Percentiles rank a stretch among this genome's conserved stretches.
These are phyloP conservation scores for Balansia obtecta DNA, from an alignment of 2,329 filamentous ascomycete species.

Conservation along the genomic window DNA sequence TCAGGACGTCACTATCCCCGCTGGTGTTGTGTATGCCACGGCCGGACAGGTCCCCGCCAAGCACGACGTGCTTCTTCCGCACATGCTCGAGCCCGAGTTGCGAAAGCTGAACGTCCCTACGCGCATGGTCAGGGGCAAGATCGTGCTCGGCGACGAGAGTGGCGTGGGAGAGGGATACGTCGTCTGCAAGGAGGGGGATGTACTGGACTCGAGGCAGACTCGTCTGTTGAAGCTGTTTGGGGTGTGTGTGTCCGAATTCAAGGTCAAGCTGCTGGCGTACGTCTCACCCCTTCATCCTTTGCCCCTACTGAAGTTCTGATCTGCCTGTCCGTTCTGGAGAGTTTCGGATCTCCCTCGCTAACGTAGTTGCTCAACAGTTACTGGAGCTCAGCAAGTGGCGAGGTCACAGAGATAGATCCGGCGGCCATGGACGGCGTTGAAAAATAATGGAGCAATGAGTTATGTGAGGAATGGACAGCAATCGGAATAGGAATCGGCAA, in stretches of 20 bases:
- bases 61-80: slow-evolving; percentile 75
- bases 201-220: slow-evolving; percentile 83
- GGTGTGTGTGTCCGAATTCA: slow-evolving; percentile 83
- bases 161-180: slow-evolving; percentile 50
- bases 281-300: slow-evolving; percentile 15
- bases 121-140: slow-evolving; percentile 75
- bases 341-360: background rate
- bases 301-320: background rate
- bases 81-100: slow-evolving; percentile 83
- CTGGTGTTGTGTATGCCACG: slow-evolving; percentile 68
- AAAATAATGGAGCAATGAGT: slow-evolving; percentile 7
- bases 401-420: slow-evolving; percentile 43
- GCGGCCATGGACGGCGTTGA: slow-evolving; percentile 26
- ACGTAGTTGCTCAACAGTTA: slow-evolving; percentile 26
- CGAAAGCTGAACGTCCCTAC: slow-evolving; percentile 84
- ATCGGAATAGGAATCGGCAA: slow-evolving; percentile 4
- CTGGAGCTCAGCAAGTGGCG: slow-evolving; percentile 46
- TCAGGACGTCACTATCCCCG: slow-evolving; percentile 67
- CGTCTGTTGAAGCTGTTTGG: slow-evolving; percentile 89
- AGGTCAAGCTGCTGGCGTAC: slow-evolving; percentile 63
- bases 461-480: background rate
- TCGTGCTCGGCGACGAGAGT: slow-evolving; percentile 51
- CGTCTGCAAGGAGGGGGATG: slow-evolving; percentile 76
- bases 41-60: slow-evolving; percentile 69
- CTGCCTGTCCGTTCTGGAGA: slow-evolving; percentile 1